A percentile compares a stretch with the other conserved stretches of the same genome.
Conservation (phyloP, 2,329 filamentous ascomycete genomes). For the Corynespora cassiicola region DNA sequence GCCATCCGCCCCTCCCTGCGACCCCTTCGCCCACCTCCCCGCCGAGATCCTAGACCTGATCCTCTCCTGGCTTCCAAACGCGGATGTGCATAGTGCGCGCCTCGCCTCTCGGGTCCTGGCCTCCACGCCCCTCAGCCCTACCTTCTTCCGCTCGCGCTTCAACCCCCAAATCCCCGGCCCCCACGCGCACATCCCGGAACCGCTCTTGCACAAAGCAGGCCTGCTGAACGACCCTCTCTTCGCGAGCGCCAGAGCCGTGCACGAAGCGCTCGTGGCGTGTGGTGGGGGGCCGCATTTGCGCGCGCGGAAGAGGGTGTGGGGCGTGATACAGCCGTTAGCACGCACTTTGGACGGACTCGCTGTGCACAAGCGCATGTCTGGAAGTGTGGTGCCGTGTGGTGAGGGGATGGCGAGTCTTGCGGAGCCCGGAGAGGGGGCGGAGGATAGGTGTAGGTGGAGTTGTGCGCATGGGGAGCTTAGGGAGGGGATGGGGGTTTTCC, state of each 20-base stretch:
- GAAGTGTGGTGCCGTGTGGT: too few species aligned
- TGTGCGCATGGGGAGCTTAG: slow-evolving; percentile 4
- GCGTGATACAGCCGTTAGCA: slow-evolving; percentile 1
- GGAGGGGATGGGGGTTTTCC: slow-evolving; percentile 1
- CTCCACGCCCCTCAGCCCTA: not conserved
- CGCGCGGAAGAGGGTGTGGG: too few species aligned
- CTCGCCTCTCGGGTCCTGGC: slow-evolving; percentile 1
- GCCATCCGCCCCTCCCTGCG: too few species aligned
- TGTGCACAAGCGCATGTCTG: slow-evolving; percentile 1
- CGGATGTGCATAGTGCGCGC: slow-evolving; percentile 3
- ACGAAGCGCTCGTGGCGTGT: too few species aligned
- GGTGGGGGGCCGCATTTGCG: too few species aligned
- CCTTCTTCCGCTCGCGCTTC: slow-evolving; percentile 6
- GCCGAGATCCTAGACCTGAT: slow-evolving; percentile 5
- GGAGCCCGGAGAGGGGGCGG: not conserved
- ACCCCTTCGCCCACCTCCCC: slow-evolving; percentile 1
- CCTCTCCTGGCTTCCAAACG: not conserved
- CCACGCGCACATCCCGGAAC: slow-evolving; percentile 1
- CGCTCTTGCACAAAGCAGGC: slow-evolving; percentile 1
- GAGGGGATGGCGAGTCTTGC: slow-evolving; percentile 1
- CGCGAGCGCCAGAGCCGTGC: too few species aligned
- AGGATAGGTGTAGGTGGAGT: not conserved
- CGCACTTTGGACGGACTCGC: not conserved
- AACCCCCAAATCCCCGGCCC: too few species aligned
- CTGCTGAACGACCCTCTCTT: slow-evolving; percentile 1